Evolutionary conservation across 2,329 filamentous ascomycete species (phyloP).

Genomic region (Hypoxylon sp.): DNA sequence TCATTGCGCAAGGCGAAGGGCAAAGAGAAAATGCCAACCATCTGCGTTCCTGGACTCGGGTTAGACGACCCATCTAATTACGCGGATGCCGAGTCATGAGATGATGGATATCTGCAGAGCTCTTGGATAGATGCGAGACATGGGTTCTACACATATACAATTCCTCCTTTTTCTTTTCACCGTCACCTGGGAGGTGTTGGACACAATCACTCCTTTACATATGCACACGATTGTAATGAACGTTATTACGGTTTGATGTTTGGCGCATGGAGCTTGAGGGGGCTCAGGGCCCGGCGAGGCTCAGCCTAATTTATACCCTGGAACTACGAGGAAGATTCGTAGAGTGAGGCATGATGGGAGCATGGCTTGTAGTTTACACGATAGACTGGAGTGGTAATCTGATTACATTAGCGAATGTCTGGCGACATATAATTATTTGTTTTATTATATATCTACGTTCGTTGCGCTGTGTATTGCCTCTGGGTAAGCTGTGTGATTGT

Average conservation of each 20-base stretch:
- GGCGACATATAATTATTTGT: not conserved
- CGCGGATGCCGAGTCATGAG: conserved; percentile 31
- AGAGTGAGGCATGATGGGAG: conserved; percentile 9
- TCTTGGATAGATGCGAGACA: not conserved
- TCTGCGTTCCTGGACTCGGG: conserved; percentile 14
- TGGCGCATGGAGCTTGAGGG: conserved; percentile 30
- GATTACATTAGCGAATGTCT: conserved; percentile 6
- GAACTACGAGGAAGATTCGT: conserved; percentile 7
- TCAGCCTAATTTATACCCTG: conserved; percentile 37
- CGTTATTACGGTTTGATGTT: conserved; percentile 35
- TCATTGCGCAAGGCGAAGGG: conserved; percentile 32
- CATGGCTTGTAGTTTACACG: not conserved
- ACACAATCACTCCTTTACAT: conserved; percentile 1
- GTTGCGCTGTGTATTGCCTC: not conserved
- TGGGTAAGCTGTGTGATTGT: not conserved
- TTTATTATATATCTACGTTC: conserved; percentile 3
- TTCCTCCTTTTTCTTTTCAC: conserved; percentile 7
- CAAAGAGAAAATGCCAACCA: conserved; percentile 29
- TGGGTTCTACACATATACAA: conserved; percentile 4
- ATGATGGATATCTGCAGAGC: not conserved
- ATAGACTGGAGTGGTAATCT: conserved; percentile 15
- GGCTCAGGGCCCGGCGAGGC: conserved; percentile 37
- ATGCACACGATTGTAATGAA: conserved; percentile 36
- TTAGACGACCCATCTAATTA: conserved; percentile 34
- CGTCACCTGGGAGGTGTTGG: not conserved